Evolutionary conservation across 805 yeast genomes (phyloP).

Genomic region (Candida ovalis): DNA sequence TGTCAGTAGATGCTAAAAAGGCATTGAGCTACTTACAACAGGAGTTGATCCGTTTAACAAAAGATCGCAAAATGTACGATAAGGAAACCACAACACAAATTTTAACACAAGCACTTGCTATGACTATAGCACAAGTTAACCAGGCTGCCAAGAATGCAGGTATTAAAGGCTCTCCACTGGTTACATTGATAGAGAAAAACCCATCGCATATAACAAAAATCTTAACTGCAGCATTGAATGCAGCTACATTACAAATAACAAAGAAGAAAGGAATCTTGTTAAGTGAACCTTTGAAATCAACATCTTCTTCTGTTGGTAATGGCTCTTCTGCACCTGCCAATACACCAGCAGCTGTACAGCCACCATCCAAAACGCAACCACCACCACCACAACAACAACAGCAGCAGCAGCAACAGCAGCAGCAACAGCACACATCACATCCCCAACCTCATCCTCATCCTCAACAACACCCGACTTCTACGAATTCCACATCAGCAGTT

Average conservation of each 20-base stretch:
- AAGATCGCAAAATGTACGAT: slow-evolving; percentile 70
- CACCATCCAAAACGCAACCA: neutral
- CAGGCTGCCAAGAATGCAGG: slow-evolving; percentile 86
- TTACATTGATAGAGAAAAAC: slow-evolving; percentile 73
- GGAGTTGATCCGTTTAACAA: slow-evolving; percentile 75
- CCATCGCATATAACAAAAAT: slow-evolving; percentile 79
- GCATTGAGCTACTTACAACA: slow-evolving; percentile 82
- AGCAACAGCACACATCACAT: slow-evolving; percentile 5
- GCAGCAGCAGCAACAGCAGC: no score
- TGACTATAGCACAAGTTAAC: slow-evolving; percentile 86
- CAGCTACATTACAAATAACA: slow-evolving; percentile 62
- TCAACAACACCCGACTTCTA: neutral
- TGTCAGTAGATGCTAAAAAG: slow-evolving; percentile 61
- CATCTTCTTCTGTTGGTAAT: slow-evolving; percentile 9
- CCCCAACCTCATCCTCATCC: neutral
- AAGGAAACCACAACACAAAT: slow-evolving; percentile 81
- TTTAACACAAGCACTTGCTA: slow-evolving; percentile 85
- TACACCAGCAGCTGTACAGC: slow-evolving; percentile 1
- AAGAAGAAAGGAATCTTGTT: slow-evolving; percentile 45
- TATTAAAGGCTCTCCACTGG: slow-evolving; percentile 71
- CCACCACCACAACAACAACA: no score
- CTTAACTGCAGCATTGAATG: slow-evolving; percentile 75
- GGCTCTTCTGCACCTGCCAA: slow-evolving; percentile 27
- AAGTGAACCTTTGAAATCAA: slow-evolving; percentile 6
- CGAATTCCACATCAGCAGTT: neutral